Base-by-base conservation (phyloP, 352 stramenopile genomes). In the Phytophthora citricola region DNA sequence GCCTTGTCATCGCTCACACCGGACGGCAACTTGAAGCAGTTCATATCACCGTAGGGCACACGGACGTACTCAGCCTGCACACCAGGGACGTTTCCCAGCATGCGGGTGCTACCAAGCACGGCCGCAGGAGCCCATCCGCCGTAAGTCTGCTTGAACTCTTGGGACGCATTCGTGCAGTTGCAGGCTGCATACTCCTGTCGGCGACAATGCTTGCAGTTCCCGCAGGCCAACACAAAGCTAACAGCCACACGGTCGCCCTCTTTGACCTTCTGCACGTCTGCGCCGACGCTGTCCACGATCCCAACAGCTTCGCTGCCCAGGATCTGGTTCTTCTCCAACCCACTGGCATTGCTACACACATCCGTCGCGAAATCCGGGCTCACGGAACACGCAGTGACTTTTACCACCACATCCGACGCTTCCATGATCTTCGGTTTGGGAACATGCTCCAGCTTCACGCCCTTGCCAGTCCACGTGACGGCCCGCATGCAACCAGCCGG, bases 31-130 rank as follows among this genome's bases (percentile, higher is more conserved):
- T 83, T 82, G 58, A 82, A 83, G 62, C 83, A 91, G 71, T 92
- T 94, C 22, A 78, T 49, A 29, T 94, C 86, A 4, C 64, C 86
- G 43, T 86, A 90, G 3, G 86, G 86, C 60, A 94, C 86, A 22
- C 85, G 81, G 12, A 93, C 81, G 45, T 76, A 93, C 75, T 94
- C 81, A 7, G 87, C 87, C 53, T 92, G 81, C 22, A 83, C 78
- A 47, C 87, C 87, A 0, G 84, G 83, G 4, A 91, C 61, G 50
- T 86, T 88, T 59, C 76, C 79, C 27, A 85, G 45, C 73, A 91
- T 61, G 5, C 75, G 73, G 3, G 76, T 81, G 27, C 66, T 75
- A 2, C 86, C 86, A 22, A 92, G 87, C 32, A 93, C 65, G 3
- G 83, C 83, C 10, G 81, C 81, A 12, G 81, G 77, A 20, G 83